Evolutionary conservation across 1,139 yeast genomes (phyloP).

Genomic region (Yamadazyma triangularis): DNA sequence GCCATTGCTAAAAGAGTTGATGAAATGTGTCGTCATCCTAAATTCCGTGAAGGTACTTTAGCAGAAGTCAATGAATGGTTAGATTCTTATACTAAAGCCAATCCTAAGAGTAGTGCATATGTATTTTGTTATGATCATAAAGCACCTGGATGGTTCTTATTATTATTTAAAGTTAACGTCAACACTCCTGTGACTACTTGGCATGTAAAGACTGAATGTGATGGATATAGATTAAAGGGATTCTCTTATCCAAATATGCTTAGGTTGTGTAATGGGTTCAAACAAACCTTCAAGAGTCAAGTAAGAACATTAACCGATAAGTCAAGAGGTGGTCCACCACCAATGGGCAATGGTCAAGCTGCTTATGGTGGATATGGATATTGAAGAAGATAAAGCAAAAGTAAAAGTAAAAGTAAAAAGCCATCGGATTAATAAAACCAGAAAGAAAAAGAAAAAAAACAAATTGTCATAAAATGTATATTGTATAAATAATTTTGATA

Average conservation of each 20-base stretch:
- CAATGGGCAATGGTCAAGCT: slow-evolving; percentile 11
- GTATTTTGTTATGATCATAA: slow-evolving; percentile 89
- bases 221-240: slow-evolving; percentile 76
- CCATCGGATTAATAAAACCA: no score
- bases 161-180: slow-evolving; percentile 76
- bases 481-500: slow-evolving; percentile 1
- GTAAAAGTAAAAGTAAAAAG: no score
- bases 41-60: slow-evolving; percentile 79
- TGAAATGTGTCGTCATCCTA: slow-evolving; percentile 81
- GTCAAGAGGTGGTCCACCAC: slow-evolving; percentile 10
- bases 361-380: slow-evolving; percentile 29
- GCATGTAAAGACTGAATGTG: slow-evolving; percentile 86
- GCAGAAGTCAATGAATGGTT: slow-evolving; percentile 84
- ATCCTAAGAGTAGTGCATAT: slow-evolving; percentile 86
- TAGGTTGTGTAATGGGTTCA: slow-evolving; percentile 90
- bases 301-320: slow-evolving; percentile 19
- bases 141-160: slow-evolving; percentile 86
- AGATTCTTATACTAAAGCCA: slow-evolving; percentile 84
- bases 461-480: no score
- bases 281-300: slow-evolving; percentile 48
- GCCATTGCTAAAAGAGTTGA: slow-evolving; percentile 81
- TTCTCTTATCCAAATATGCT: slow-evolving; percentile 84
- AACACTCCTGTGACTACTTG: slow-evolving; percentile 73
- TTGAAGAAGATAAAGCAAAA: slow-evolving; percentile 11
- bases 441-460: no score